Evolutionary conservation across 768 basidiomycete species (phyloP).

Genomic region (Chalciporus piperatus): DNA sequence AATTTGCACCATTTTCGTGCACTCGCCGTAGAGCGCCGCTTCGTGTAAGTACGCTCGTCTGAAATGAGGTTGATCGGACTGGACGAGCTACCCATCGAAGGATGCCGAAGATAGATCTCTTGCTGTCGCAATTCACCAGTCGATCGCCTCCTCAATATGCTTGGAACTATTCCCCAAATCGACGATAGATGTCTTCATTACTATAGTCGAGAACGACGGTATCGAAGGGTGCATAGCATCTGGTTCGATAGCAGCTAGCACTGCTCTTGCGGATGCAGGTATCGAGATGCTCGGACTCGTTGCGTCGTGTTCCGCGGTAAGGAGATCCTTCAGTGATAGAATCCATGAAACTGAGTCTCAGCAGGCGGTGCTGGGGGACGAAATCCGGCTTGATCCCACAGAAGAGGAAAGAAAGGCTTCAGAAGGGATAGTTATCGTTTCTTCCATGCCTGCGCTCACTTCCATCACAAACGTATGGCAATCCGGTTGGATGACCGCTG

Average conservation of each 20-base stretch:
- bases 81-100: constrained; percentile 40
- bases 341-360: constrained; percentile 4
- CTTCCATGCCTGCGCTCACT: constrained; percentile 86
- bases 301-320: constrained; percentile 75
- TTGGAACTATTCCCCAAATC: constrained; percentile 93
- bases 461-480: constrained; percentile 87
- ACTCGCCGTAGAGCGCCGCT: constrained; percentile 74
- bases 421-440: constrained; percentile 67
- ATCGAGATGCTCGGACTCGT: constrained; percentile 91
- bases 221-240: constrained; percentile 86
- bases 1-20: constrained; percentile 94
- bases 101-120: constrained; percentile 92
- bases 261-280: constrained; percentile 90
- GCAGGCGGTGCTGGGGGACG: constrained; percentile 54
- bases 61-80: neutral
- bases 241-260: constrained; percentile 82
- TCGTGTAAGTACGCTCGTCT: constrained; percentile 53
- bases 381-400: constrained; percentile 80
- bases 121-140: constrained; percentile 80
- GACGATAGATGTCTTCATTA: constrained; percentile 87
- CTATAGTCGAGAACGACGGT: constrained; percentile 88
- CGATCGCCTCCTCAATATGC: constrained; percentile 78
- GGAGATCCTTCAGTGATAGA: constrained; percentile 15
- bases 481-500: constrained; percentile 60
- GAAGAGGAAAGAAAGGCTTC: constrained; percentile 59